A percentile compares a stretch with the other conserved stretches of the same genome.
These are phyloP conservation scores for Ogataea hybrid DNA, from an alignment of 1,139 yeast genomes.

Conservation along the genomic window DNA sequence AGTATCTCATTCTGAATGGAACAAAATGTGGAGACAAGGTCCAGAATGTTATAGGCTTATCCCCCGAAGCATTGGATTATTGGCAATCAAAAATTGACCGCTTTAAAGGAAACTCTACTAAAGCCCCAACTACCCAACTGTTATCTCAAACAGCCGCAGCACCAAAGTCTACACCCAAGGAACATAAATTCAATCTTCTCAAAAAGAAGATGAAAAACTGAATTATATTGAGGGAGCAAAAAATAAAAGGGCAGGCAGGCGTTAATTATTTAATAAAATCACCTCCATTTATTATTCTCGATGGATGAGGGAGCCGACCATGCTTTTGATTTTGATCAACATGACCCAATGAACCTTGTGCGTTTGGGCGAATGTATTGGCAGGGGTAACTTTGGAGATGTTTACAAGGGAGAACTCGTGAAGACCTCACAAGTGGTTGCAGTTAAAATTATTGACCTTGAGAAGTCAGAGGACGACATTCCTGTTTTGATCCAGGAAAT, in stretches of 20 bases:
- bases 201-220: constrained; percentile 17
- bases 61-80: constrained; percentile 46
- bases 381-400: constrained; percentile 85
- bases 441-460: constrained; percentile 74
- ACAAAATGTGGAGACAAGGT: constrained; percentile 37
- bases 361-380: constrained; percentile 64
- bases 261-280: constrained; percentile 13
- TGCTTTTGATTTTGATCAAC: background rate
- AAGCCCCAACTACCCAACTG: background rate
- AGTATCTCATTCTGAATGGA: constrained; percentile 69
- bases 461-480: constrained; percentile 71
- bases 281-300: constrained; percentile 24
- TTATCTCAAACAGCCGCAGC: background rate
- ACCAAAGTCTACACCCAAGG: constrained; percentile 7
- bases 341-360: constrained; percentile 21
- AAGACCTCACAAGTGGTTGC: constrained; percentile 49
- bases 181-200: constrained; percentile 18
- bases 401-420: constrained; percentile 53
- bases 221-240: background rate
- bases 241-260: constrained; percentile 7
- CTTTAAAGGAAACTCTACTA: constrained; percentile 20
- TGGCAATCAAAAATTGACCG: constrained; percentile 48
- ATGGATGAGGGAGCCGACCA: background rate
- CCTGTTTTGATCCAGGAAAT: constrained; percentile 71
- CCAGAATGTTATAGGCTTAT: constrained; percentile 36